Evolutionary conservation across 352 stramenopile species (phyloP).

Genomic region (Phytophthora pinifolia): DNA sequence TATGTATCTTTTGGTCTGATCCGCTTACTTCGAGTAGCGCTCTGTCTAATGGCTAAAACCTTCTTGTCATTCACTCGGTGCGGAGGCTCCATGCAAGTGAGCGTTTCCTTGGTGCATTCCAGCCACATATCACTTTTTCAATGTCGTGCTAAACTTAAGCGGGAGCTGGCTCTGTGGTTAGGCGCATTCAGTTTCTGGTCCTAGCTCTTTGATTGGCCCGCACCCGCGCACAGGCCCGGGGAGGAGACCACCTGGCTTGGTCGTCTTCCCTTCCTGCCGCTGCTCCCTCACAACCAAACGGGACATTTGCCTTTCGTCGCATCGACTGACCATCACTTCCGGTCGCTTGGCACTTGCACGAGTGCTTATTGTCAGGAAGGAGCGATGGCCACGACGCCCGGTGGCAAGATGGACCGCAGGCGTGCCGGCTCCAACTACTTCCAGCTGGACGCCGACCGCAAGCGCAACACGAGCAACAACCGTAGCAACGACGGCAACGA

Average conservation of each 20-base stretch:
- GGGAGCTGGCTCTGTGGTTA: constrained; percentile 20
- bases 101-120: too few species aligned
- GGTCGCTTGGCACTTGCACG: not conserved
- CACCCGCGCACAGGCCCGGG: constrained; percentile 10
- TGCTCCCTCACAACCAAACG: constrained; percentile 21
- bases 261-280: too few species aligned
- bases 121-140: too few species aligned
- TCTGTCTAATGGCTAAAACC: too few species aligned
- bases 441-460: constrained; percentile 71
- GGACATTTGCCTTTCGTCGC: not conserved
- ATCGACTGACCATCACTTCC: constrained; percentile 18
- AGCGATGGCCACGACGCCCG: constrained; percentile 37
- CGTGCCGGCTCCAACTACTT: constrained; percentile 88
- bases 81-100: too few species aligned
- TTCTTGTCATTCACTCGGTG: too few species aligned
- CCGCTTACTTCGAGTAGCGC: too few species aligned
- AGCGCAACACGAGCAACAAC: constrained; percentile 63
- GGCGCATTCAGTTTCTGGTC: constrained; percentile 13
- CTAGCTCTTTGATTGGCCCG: constrained; percentile 13
- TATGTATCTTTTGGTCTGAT: too few species aligned
- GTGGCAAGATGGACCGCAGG: constrained; percentile 50
- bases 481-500: constrained; percentile 36
- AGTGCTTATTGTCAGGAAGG: not conserved
- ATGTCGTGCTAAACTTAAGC: constrained; percentile 19
- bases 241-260: not conserved